Evolutionary conservation across 2,329 filamentous ascomycete genomes (phyloP).

Genomic region (Zopfia rhizophila): DNA sequence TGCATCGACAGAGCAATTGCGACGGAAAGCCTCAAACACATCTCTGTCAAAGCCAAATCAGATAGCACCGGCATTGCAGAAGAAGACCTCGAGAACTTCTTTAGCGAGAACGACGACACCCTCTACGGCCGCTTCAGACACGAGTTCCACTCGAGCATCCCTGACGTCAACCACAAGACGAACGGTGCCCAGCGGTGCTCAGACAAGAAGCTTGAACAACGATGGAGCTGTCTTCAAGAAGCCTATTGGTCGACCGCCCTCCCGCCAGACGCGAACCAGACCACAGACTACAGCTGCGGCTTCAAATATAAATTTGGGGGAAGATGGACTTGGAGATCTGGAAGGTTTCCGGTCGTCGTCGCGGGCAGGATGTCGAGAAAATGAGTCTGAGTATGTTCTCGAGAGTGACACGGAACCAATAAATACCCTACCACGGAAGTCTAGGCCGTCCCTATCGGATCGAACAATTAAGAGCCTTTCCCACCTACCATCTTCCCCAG

Average conservation of each 20-base stretch:
- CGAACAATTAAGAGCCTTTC: slow-evolving; percentile 87
- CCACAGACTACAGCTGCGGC: slow-evolving; percentile 24
- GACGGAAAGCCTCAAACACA: slow-evolving; percentile 40
- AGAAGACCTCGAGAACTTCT: slow-evolving; percentile 44
- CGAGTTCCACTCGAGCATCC: slow-evolving; percentile 35
- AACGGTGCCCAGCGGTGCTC: slow-evolving; percentile 30
- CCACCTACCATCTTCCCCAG: slow-evolving; percentile 79
- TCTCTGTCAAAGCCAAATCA: slow-evolving; percentile 28
- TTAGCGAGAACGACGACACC: slow-evolving; percentile 37
- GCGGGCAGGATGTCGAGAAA: slow-evolving; percentile 46
- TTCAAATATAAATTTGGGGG: slow-evolving; percentile 29
- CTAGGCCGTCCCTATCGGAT: slow-evolving; percentile 75
- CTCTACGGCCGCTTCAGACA: slow-evolving; percentile 24
- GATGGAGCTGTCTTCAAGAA: slow-evolving; percentile 49
- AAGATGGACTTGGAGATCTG: slow-evolving; percentile 56
- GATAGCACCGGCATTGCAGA: slow-evolving; percentile 38
- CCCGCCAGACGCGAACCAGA: slow-evolving; percentile 39
- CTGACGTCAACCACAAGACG: slow-evolving; percentile 35
- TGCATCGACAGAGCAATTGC: slow-evolving; percentile 58
- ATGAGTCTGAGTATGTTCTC: slow-evolving; percentile 27
- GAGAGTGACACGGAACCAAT: slow-evolving; percentile 27
- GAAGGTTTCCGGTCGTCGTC: slow-evolving; percentile 57
- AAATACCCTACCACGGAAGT: slow-evolving; percentile 45
- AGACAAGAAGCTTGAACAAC: slow-evolving; percentile 28
- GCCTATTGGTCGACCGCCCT: slow-evolving; percentile 48